Evolutionary conservation across 176 grass and related monocot genomes (phyloP).

Genomic region (Carex parvula): DNA sequence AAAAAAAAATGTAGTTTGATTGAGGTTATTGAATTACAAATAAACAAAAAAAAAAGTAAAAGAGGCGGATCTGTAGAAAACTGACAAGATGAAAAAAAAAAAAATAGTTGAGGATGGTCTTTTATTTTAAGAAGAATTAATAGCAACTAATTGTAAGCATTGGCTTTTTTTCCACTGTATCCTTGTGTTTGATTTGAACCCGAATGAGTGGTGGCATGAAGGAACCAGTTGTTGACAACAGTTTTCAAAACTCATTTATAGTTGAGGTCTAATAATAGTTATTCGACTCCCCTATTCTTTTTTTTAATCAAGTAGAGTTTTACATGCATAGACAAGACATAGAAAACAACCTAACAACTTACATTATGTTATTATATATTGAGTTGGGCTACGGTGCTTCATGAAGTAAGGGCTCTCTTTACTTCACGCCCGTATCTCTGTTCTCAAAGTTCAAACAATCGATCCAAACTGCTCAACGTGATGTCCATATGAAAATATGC

Average conservation of each 20-base stretch:
- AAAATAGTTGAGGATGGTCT: not conserved
- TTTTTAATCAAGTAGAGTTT: not conserved
- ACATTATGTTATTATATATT: not conserved
- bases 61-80: not conserved
- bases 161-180: not conserved
- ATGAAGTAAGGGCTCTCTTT: too few species aligned
- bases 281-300: not conserved
- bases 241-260: not conserved
- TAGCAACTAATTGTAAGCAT: not conserved
- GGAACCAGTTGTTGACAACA: not conserved
- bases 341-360: not conserved
- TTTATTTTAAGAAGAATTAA: not conserved
- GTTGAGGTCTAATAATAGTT: conserved; percentile 11
- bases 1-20: not conserved
- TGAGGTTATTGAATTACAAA: not conserved
- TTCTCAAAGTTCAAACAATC: too few species aligned
- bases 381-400: too few species aligned
- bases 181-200: not conserved
- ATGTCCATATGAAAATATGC: too few species aligned
- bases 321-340: not conserved
- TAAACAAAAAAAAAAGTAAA: not conserved
- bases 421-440: too few species aligned
- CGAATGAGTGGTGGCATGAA: not conserved
- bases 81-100: not conserved
- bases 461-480: too few species aligned